Percentiles rank a stretch among this genome's conserved stretches.
These are phyloP conservation scores for Camelina neglecta DNA, from an alignment of 345 rosid species.

Conservation along the genomic window DNA sequence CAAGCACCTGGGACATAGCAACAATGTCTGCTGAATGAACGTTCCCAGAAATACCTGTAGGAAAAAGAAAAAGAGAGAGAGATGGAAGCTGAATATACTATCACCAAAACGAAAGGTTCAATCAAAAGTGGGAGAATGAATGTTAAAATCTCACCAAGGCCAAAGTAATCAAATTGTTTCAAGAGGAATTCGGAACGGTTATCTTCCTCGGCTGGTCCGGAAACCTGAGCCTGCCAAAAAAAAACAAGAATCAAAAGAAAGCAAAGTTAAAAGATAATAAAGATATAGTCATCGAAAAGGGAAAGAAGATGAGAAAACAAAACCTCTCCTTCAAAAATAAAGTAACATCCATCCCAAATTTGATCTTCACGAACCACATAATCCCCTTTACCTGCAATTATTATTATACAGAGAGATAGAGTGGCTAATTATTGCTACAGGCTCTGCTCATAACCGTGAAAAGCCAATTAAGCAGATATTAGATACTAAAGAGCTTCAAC, in stretches of 20 bases:
- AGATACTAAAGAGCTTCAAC: too few relatives aligned
- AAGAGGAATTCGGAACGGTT: constrained; percentile 71
- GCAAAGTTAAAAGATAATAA: not conserved
- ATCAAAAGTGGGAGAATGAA: not conserved
- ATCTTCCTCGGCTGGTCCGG: constrained; percentile 65
- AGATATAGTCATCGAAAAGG: not conserved
- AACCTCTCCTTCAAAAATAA: constrained; percentile 94
- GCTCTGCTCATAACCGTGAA: too few relatives aligned
- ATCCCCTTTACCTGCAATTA: constrained; percentile 68
- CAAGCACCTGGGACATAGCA: constrained; percentile 76
- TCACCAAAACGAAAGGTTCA: too few relatives aligned
- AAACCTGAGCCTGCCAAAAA: constrained; percentile 73
- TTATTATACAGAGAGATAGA: not conserved
- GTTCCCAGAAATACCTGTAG: constrained; percentile 57
- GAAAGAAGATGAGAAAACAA: constrained; percentile 16
- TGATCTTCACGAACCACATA: constrained; percentile 74
- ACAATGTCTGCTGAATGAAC: constrained; percentile 72
- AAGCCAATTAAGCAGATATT: too few relatives aligned
- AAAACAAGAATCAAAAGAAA: constrained; percentile 2
- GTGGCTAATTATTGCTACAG: not conserved
- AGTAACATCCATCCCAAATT: constrained; percentile 77
- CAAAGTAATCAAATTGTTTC: constrained; percentile 85
- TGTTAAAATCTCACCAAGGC: constrained; percentile 58
- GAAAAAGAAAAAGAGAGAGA: not conserved
- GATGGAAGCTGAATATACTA: not conserved